A percentile compares a stretch with the other conserved stretches of the same genome.
phyloP scores from a whole-genome alignment of 176 grass and related monocot species.

The Triticum dicoccoides region DNA sequence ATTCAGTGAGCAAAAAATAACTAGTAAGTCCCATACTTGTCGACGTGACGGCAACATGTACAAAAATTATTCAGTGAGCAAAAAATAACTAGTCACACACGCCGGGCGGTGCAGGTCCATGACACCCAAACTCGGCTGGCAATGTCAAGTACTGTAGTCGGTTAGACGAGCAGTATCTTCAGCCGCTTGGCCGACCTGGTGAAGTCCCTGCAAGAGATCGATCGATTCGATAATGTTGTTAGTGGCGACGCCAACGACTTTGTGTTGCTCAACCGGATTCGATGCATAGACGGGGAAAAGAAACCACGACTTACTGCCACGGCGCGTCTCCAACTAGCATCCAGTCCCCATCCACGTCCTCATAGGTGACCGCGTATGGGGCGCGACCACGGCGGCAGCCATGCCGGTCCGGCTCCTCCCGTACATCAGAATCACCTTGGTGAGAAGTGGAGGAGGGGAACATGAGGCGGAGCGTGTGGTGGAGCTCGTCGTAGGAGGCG shows the following conservation, averaged over 20 bases:
- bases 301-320: conserved; percentile 54
- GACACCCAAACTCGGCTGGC: not conserved
- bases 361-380: conserved; percentile 43
- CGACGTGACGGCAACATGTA: too few species aligned
- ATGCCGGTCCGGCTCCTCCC: too few species aligned
- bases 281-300: too few species aligned
- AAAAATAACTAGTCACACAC: not conserved
- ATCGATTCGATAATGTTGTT: not conserved
- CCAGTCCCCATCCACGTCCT: conserved; percentile 82
- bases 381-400: too few species aligned
- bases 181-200: conserved; percentile 59
- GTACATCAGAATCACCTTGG: not conserved
- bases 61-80: not conserved
- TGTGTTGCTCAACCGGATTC: too few species aligned
- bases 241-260: not conserved
- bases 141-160: not conserved
- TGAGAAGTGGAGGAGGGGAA: conserved; percentile 8
- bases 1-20: not conserved
- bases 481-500: conserved; percentile 56
- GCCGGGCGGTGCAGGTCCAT: not conserved
- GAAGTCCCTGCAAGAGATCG: conserved; percentile 27
- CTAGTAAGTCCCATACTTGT: too few species aligned
- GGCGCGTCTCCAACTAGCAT: conserved; percentile 73
- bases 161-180: conserved; percentile 55
- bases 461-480: conserved; percentile 52